These are phyloP conservation scores for Scopulariopsis brevicaulis DNA, from an alignment of 2,329 filamentous ascomycete genomes.

Conservation along the genomic window DNA sequence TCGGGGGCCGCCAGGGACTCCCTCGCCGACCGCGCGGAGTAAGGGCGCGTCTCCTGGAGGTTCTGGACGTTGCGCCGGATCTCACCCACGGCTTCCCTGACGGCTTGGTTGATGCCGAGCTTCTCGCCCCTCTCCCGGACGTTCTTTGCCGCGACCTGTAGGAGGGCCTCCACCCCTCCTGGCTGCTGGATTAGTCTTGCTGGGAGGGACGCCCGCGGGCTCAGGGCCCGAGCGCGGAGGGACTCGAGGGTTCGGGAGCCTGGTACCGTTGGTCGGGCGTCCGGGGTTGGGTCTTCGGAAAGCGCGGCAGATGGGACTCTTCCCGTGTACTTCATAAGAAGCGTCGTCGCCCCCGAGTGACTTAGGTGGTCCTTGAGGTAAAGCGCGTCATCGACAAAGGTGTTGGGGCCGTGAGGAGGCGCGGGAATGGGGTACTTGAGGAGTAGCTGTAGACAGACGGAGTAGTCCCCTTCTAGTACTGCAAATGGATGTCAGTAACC, in stretches of 20 bases:
- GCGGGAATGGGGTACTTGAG: constrained; percentile 69
- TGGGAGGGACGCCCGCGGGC: constrained; percentile 30
- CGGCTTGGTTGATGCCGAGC: constrained; percentile 68
- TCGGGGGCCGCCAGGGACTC: constrained; percentile 16
- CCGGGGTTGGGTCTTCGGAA: constrained; percentile 12
- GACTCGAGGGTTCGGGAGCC: constrained; percentile 19
- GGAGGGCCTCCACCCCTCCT: constrained; percentile 54
- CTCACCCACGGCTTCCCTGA: constrained; percentile 72
- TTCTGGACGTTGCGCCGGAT: constrained; percentile 62
- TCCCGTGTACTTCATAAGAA: constrained; percentile 63
- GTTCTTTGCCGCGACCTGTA: constrained; percentile 67
- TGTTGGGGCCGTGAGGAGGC: constrained; percentile 54
- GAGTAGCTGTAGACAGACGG: constrained; percentile 68
- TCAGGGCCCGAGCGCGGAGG: constrained; percentile 28
- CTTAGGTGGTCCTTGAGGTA: constrained; percentile 58
- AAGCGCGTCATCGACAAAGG: constrained; percentile 77
- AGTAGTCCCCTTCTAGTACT: constrained; percentile 85
- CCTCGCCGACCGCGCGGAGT: constrained; percentile 22
- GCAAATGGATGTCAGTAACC: constrained; percentile 12
- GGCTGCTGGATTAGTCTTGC: constrained; percentile 41
- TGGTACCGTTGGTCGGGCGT: constrained; percentile 16
- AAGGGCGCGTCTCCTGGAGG: constrained; percentile 7
- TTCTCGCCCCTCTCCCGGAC: constrained; percentile 64
- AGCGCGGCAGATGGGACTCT: constrained; percentile 27
- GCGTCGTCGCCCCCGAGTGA: constrained; percentile 45